These are phyloP conservation scores for Pseudonitzschia delicatissima DNA, from an alignment of 108 stramenopile genomes.

Conservation along the genomic window DNA sequence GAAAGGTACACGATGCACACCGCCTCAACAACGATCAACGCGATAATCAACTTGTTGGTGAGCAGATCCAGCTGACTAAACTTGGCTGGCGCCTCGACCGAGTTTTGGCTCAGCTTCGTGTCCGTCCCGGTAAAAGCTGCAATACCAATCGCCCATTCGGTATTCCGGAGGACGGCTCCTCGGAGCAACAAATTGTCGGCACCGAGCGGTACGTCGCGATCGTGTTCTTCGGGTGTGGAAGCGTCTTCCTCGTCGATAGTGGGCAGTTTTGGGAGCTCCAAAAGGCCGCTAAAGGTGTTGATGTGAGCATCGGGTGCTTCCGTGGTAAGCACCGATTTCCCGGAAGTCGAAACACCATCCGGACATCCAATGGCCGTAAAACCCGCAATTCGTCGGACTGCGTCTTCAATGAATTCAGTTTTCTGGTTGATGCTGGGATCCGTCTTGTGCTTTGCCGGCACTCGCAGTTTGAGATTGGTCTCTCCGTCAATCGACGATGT, in stretches of 20 bases:
- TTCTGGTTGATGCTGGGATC: background rate
- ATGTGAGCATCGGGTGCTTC: conserved; percentile 91
- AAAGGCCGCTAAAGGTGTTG: conserved; percentile 84
- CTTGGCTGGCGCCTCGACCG: conserved; percentile 88
- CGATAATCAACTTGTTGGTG: conserved; percentile 74
- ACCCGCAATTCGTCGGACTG: background rate
- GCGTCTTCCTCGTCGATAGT: background rate
- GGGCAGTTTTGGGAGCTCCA: conserved; percentile 47
- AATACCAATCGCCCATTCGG: conserved; percentile 93
- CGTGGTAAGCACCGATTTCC: conserved; percentile 44
- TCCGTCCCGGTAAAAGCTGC: conserved; percentile 95
- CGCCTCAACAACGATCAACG: conserved; percentile 84
- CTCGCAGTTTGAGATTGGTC: conserved; percentile 92
- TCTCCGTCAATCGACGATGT: conserved; percentile 97
- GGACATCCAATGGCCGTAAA: conserved; percentile 1
- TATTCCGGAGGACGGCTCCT: conserved; percentile 93
- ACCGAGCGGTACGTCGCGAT: conserved; percentile 49
- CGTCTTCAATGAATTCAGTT: background rate
- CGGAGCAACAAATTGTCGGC: conserved; percentile 89
- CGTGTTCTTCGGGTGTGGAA: conserved; percentile 8
- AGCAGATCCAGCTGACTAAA: conserved; percentile 87
- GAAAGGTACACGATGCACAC: conserved; percentile 50
- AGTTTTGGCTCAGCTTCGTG: conserved; percentile 92
- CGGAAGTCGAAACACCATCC: background rate
- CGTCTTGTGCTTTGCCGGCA: background rate